phyloP scores from a whole-genome alignment of 2,329 filamentous ascomycete species.

The Fusarium sp. region DNA sequence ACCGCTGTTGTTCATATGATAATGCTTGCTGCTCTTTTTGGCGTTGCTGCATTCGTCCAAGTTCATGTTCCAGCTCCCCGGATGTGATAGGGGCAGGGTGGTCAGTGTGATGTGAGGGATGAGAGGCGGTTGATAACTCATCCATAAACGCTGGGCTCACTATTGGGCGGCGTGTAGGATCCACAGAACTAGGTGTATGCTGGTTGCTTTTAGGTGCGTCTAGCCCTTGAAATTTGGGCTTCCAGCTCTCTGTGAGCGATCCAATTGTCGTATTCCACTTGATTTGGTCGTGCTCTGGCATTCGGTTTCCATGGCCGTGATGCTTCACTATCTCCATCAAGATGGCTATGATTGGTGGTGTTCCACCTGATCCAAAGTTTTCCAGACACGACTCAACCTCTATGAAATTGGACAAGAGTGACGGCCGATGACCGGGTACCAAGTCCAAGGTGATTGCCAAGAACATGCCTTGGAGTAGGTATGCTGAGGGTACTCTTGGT shows the following conservation, averaged over 20 bases:
- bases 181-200: slow-evolving; percentile 34
- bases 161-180: slow-evolving; percentile 28
- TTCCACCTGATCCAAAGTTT: slow-evolving; percentile 51
- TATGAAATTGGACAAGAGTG: slow-evolving; percentile 53
- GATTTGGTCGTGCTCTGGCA: slow-evolving; percentile 51
- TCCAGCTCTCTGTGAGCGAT: slow-evolving; percentile 48
- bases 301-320: slow-evolving; percentile 47
- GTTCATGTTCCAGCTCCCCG: slow-evolving; percentile 41
- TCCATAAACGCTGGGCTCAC: slow-evolving; percentile 42
- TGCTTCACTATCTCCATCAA: slow-evolving; percentile 54
- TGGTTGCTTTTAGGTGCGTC: slow-evolving; percentile 41
- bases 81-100: slow-evolving; percentile 41
- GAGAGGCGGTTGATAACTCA: slow-evolving; percentile 47
- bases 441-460: slow-evolving; percentile 53
- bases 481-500: slow-evolving; percentile 52
- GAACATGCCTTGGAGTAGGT: slow-evolving; percentile 55
- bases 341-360: slow-evolving; percentile 52
- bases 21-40: slow-evolving; percentile 39
- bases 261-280: slow-evolving; percentile 50
- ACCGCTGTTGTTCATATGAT: slow-evolving; percentile 41
- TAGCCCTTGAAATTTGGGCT: slow-evolving; percentile 19
- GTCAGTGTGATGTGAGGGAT: slow-evolving; percentile 42
- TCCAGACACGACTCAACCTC: slow-evolving; percentile 52
- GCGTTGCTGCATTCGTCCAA: slow-evolving; percentile 41
- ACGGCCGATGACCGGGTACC: slow-evolving; percentile 50